These are phyloP conservation scores for Chlamydomonas reinhardtii DNA, from an alignment of 163 green algal genomes.

Conservation along the genomic window DNA sequence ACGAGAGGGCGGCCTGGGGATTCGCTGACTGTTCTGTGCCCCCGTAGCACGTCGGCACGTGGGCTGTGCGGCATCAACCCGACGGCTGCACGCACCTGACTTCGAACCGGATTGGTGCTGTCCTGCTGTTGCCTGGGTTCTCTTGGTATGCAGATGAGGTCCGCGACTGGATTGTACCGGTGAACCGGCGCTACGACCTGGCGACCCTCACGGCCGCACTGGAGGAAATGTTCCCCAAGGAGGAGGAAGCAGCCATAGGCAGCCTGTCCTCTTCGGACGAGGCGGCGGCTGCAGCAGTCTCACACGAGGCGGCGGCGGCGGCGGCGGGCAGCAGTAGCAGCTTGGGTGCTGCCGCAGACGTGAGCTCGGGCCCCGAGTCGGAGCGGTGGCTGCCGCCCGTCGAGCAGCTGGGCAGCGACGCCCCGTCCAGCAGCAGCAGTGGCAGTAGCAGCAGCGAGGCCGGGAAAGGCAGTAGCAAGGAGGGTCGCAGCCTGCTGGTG, in stretches of 20 bases:
- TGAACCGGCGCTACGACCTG: slow-evolving; percentile 88
- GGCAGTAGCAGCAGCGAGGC: slow-evolving; percentile 1
- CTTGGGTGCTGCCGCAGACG: neutral
- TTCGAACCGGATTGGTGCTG: too few species aligned
- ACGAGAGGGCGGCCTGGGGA: too few species aligned
- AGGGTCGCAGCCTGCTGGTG: slow-evolving; percentile 79
- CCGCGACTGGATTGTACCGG: slow-evolving; percentile 91
- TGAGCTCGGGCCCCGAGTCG: neutral
- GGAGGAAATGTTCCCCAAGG: slow-evolving; percentile 79
- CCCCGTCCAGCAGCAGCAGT: neutral
- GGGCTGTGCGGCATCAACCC: too few species aligned
- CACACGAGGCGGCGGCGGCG: too few species aligned
- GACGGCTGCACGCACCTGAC: too few species aligned
- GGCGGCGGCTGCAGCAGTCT: too few species aligned
- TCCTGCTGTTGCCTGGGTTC: too few species aligned
- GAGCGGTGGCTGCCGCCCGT: neutral
- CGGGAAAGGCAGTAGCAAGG: too few species aligned
- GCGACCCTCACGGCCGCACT: slow-evolving; percentile 76
- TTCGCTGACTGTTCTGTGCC: neutral
- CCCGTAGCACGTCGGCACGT: too few species aligned
- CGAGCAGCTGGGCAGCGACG: neutral
- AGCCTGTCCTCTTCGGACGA: neutral
- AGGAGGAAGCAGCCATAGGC: neutral
- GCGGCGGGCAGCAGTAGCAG: neutral
- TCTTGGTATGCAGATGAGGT: slow-evolving; percentile 55